Conservation (phyloP, 2,329 filamentous ascomycete genomes). For the Epichloe typhina region DNA sequence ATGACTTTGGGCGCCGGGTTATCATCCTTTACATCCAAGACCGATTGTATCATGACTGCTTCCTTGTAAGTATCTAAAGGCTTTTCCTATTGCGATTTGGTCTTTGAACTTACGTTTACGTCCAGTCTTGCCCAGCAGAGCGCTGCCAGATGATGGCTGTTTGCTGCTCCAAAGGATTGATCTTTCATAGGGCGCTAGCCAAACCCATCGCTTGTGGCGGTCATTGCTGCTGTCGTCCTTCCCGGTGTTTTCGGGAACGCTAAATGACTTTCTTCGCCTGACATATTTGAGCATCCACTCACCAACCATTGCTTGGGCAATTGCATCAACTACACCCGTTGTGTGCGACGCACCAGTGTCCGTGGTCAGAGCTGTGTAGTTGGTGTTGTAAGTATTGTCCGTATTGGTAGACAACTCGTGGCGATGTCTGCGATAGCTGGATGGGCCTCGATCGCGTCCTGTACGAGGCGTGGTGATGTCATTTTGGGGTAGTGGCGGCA, state of each 20-base stretch:
- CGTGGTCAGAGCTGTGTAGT: conserved; percentile 26
- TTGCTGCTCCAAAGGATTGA: conserved; percentile 98
- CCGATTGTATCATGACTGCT: conserved; percentile 83
- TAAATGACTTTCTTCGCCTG: conserved; percentile 79
- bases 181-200: conserved; percentile 92
- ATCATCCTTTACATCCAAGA: conserved; percentile 92
- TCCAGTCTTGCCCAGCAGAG: conserved; percentile 84
- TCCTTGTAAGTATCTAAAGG: conserved; percentile 16
- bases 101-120: conserved; percentile 64
- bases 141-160: conserved; percentile 78
- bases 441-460: conserved; percentile 24
- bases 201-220: conserved; percentile 95
- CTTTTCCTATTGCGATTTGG: not conserved
- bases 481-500: conserved; percentile 63
- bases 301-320: conserved; percentile 96
- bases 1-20: conserved; percentile 66
- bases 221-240: conserved; percentile 61
- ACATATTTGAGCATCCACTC: conserved; percentile 96
- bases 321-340: conserved; percentile 82
- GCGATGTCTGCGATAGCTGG: conserved; percentile 33
- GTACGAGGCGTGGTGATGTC: conserved; percentile 51
- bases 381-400: conserved; percentile 35
- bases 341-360: conserved; percentile 49
- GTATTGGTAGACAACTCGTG: conserved; percentile 46
- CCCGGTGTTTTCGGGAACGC: conserved; percentile 53